Conservation (phyloP, 352 stramenopile genomes). For the Lagenidium sp. region DNA sequence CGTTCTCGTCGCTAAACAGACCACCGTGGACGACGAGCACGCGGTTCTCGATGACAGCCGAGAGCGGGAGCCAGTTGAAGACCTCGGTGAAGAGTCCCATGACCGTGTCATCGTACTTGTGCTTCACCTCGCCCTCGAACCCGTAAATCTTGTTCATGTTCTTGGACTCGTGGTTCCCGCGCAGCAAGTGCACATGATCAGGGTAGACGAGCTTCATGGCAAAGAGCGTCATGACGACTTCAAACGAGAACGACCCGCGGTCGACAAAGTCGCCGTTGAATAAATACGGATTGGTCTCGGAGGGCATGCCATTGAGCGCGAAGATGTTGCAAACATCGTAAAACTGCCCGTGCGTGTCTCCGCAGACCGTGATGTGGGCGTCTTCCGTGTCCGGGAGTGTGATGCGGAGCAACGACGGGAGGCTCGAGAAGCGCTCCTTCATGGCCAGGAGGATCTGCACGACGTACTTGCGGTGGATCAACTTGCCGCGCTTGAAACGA, state of each 20-base stretch:
- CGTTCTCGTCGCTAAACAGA: conserved; percentile 91
- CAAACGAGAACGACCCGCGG: conserved; percentile 96
- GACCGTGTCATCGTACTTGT: conserved; percentile 99
- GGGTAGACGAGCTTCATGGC: conserved; percentile 95
- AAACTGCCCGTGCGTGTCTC: conserved; percentile 99
- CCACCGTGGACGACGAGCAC: conserved; percentile 98
- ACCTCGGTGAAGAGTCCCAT: conserved; percentile 99
- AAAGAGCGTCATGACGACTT: conserved; percentile 98
- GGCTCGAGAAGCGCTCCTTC: conserved; percentile 85
- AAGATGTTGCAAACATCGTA: conserved; percentile 99
- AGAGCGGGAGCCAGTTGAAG: conserved; percentile 96
- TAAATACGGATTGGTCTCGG: conserved; percentile 94
- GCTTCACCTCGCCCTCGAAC: conserved; percentile 98
- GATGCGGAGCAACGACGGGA: conserved; percentile 90
- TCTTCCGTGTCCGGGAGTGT: conserved; percentile 37
- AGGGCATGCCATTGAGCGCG: conserved; percentile 95
- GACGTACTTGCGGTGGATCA: conserved; percentile 98
- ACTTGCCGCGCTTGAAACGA: conserved; percentile 95
- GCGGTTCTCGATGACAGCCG: conserved; percentile 90
- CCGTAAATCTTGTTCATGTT: conserved; percentile 99
- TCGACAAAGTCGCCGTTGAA: conserved; percentile 99
- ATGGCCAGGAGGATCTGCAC: conserved; percentile 92
- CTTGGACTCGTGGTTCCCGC: conserved; percentile 98
- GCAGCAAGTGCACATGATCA: conserved; percentile 89
- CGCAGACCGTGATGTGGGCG: conserved; percentile 93